These are phyloP conservation scores for Dissophora globulifera DNA, from an alignment of 192 early-diverging fungal genomes.

Conservation along the genomic window DNA sequence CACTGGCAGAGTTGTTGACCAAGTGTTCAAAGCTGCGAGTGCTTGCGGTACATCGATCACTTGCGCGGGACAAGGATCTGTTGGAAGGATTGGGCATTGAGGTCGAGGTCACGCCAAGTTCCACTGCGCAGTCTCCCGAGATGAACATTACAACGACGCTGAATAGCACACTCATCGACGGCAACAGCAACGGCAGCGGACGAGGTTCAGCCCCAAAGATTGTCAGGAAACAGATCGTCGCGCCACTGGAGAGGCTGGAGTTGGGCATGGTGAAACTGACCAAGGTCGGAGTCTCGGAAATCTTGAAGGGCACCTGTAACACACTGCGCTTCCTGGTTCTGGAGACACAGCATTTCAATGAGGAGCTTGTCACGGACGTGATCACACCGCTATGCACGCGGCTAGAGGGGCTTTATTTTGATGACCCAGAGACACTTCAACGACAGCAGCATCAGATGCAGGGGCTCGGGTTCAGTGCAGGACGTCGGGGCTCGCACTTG, in stretches of 20 bases:
- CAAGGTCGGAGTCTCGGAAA: slow-evolving; percentile 15
- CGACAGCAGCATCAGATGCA: slow-evolving; percentile 37
- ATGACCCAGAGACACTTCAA: slow-evolving; percentile 33
- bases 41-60: slow-evolving; percentile 34
- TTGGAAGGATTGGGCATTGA: slow-evolving; percentile 42
- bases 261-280: slow-evolving; percentile 32
- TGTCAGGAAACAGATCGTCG: slow-evolving; percentile 19
- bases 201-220: background rate
- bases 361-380: slow-evolving; percentile 26
- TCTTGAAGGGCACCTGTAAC: slow-evolving; percentile 30
- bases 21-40: slow-evolving; percentile 39
- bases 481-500: slow-evolving; percentile 13
- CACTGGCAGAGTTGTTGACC: slow-evolving; percentile 36
- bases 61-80: slow-evolving; percentile 34
- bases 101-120: background rate
- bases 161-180: background rate
- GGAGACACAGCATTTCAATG: slow-evolving; percentile 44
- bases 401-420: slow-evolving; percentile 44
- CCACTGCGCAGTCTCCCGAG: background rate
- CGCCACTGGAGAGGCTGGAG: slow-evolving; percentile 44
- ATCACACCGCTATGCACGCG: slow-evolving; percentile 21
- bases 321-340: slow-evolving; percentile 41
- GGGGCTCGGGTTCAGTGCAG: slow-evolving; percentile 34
- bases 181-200: background rate
- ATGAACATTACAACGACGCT: background rate